phyloP scores from a whole-genome alignment of 2,329 filamentous ascomycete genomes.

The Aspergillus hiratsukae region DNA sequence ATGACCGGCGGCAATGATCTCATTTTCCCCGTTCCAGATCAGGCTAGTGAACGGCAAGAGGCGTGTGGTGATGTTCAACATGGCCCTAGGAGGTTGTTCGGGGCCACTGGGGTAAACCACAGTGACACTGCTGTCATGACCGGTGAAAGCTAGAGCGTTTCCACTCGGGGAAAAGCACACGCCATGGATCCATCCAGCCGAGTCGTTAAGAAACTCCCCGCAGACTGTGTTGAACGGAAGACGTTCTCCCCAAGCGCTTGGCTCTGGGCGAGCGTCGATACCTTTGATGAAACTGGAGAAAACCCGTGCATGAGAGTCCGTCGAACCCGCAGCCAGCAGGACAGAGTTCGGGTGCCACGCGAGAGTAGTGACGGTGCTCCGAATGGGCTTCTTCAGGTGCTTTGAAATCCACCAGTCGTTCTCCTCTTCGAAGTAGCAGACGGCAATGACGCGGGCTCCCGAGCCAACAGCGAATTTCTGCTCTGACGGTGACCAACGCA shows the following conservation, averaged over 20 bases:
- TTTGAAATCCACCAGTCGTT: slow-evolving; percentile 99
- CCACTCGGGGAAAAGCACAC: slow-evolving; percentile 91
- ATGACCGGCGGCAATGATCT: slow-evolving; percentile 94
- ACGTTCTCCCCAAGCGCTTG: slow-evolving; percentile 88
- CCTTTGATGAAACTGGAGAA: slow-evolving; percentile 97
- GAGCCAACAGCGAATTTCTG: slow-evolving; percentile 97
- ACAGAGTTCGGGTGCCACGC: slow-evolving; percentile 98
- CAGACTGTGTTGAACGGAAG: slow-evolving; percentile 98
- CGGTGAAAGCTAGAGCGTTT: slow-evolving; percentile 86
- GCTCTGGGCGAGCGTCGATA: slow-evolving; percentile 77
- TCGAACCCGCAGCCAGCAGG: slow-evolving; percentile 89
- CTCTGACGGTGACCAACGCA: slow-evolving; percentile 95
- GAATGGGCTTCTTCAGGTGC: slow-evolving; percentile 97
- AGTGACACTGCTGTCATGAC: slow-evolving; percentile 94
- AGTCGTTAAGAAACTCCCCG: slow-evolving; percentile 92
- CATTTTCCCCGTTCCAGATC: slow-evolving; percentile 84
- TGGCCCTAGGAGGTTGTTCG: slow-evolving; percentile 84
- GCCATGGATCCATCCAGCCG: slow-evolving; percentile 92
- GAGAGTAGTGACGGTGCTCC: slow-evolving; percentile 91
- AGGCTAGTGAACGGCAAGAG: slow-evolving; percentile 88
- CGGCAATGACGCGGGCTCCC: slow-evolving; percentile 87
- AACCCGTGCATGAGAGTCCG: slow-evolving; percentile 91
- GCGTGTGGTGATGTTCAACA: slow-evolving; percentile 85
- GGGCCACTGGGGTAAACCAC: slow-evolving; percentile 90
- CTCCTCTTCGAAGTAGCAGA: slow-evolving; percentile 98